Percentiles rank a stretch among this genome's conserved stretches.
phyloP scores from a whole-genome alignment of 2,329 filamentous ascomycete genomes.

The Talaromyces sp. region DNA sequence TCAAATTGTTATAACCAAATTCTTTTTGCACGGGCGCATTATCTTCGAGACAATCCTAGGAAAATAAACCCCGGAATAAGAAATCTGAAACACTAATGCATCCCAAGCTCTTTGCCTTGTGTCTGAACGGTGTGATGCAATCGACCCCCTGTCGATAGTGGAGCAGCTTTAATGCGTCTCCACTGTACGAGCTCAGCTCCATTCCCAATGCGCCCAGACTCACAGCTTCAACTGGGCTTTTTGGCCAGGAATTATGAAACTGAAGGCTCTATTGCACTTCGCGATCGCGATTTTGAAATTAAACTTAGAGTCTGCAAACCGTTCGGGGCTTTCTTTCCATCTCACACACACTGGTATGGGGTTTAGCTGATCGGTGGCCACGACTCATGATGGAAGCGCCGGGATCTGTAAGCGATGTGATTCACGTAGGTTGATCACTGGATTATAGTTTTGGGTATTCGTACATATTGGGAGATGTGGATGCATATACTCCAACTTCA shows the following conservation, averaged over 20 bases:
- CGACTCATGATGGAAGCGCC: neutral
- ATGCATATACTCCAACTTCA: too few relatives aligned
- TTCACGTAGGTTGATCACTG: neutral
- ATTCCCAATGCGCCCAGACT: neutral
- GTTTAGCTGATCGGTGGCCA: neutral
- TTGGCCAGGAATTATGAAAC: neutral
- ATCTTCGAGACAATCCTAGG: too few relatives aligned
- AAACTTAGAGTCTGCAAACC: too few relatives aligned
- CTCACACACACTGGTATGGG: neutral
- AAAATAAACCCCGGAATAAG: too few relatives aligned
- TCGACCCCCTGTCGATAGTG: neutral
- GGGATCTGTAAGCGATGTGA: neutral
- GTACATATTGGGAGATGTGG: too few relatives aligned
- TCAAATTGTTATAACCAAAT: too few relatives aligned
- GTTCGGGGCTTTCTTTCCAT: too few relatives aligned
- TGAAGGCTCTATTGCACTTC: neutral
- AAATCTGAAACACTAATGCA: too few relatives aligned
- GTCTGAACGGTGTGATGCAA: neutral
- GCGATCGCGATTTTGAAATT: neutral
- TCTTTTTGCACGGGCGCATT: too few relatives aligned
- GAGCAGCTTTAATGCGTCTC: neutral
- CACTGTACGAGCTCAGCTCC: neutral
- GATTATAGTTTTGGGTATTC: neutral
- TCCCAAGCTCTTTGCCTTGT: neutral
- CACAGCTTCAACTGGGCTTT: neutral